These are phyloP conservation scores for Aspergillus fischeri DNA, from an alignment of 2,329 filamentous ascomycete species.

Conservation along the genomic window DNA sequence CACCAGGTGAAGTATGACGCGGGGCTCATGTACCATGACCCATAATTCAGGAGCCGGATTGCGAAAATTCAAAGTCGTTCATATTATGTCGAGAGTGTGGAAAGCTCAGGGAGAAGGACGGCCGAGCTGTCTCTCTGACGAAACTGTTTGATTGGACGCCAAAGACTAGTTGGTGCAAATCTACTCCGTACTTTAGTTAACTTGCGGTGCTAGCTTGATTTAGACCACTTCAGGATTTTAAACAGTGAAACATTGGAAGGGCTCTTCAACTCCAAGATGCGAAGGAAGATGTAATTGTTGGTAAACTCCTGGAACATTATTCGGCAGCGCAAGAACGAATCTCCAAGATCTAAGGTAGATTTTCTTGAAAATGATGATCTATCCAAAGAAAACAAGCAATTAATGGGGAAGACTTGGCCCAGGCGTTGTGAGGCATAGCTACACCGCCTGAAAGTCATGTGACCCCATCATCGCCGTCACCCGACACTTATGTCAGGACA, in stretches of 20 bases:
- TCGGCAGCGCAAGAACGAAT: not conserved
- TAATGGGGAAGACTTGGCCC: not conserved
- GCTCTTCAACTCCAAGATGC: not conserved
- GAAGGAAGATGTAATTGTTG: not conserved
- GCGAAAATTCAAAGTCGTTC: not conserved
- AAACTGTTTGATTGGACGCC: not conserved
- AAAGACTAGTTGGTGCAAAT: not conserved
- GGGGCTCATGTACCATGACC: not conserved
- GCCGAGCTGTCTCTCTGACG: not conserved
- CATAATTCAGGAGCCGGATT: not conserved
- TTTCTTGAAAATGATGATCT: not conserved
- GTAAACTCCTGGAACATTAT: not conserved
- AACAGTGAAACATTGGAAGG: not conserved
- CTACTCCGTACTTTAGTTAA: not conserved
- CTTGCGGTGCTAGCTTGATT: not conserved
- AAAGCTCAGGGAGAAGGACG: not conserved
- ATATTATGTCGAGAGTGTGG: not conserved
- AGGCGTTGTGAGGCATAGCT: not conserved
- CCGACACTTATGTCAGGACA: not conserved
- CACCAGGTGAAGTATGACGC: not conserved
- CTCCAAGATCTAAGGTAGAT: not conserved
- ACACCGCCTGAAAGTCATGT: not conserved
- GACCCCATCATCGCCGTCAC: not conserved
- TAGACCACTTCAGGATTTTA: not conserved
- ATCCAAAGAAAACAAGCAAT: not conserved